Evolutionary conservation across 306 rosid species (phyloP).

Genomic region (Luffa acutangula): DNA sequence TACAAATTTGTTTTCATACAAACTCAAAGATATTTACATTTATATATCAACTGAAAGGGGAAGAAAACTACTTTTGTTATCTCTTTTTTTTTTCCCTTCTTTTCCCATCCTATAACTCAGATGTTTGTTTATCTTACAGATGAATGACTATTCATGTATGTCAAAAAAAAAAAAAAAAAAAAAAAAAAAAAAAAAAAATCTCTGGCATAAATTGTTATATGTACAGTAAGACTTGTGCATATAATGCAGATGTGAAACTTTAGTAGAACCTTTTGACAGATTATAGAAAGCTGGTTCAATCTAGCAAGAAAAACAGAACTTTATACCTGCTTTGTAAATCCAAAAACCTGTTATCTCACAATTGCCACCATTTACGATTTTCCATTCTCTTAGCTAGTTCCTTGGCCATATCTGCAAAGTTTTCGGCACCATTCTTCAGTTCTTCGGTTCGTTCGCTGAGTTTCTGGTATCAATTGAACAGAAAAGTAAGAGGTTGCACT

Average conservation of each 20-base stretch:
- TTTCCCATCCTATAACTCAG: background rate
- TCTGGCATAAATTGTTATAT: background rate
- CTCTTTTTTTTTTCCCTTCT: background rate
- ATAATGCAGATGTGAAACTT: no score
- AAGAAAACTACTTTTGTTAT: background rate
- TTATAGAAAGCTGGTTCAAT: background rate
- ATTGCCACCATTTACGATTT: constrained; percentile 93
- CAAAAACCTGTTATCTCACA: constrained; percentile 22
- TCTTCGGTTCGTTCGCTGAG: constrained; percentile 56
- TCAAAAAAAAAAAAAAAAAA: background rate
- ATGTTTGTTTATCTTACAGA: background rate
- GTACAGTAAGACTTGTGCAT: background rate
- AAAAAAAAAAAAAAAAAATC: background rate
- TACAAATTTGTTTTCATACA: background rate
- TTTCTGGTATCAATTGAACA: constrained; percentile 26
- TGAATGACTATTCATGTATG: background rate
- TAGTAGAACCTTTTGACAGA: background rate
- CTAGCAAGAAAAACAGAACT: background rate
- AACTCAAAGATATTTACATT: background rate
- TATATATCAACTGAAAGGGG: background rate
- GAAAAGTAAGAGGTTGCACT: constrained; percentile 8
- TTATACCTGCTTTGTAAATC: background rate
- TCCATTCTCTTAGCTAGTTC: constrained; percentile 74
- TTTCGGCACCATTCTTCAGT: constrained; percentile 57
- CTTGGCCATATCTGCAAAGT: constrained; percentile 72